These are phyloP conservation scores for Zoysia matrella DNA, from an alignment of 202 grass and related monocot species.

Conservation along the genomic window DNA sequence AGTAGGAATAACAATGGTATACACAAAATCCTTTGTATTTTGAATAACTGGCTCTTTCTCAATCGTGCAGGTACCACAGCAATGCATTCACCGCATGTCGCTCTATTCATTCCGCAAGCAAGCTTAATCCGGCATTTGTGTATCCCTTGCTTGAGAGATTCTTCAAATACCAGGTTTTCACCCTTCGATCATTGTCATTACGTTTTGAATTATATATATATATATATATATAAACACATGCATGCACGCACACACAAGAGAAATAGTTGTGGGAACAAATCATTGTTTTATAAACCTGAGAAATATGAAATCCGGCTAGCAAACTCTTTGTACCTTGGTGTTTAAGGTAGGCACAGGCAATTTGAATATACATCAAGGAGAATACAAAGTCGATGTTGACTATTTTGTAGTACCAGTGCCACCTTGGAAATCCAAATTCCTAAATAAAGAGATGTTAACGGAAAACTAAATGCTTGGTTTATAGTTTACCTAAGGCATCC, in stretches of 20 bases:
- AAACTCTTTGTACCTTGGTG: not conserved
- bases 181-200: not conserved
- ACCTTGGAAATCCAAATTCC: no score
- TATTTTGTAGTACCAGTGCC: not conserved
- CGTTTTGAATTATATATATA: not conserved
- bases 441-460: no score
- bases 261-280: no score
- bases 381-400: not conserved
- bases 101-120: slow-evolving; percentile 74
- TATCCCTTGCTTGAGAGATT: slow-evolving; percentile 86
- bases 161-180: slow-evolving; percentile 81
- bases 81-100: slow-evolving; percentile 60
- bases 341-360: no score
- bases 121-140: slow-evolving; percentile 60
- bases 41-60: not conserved
- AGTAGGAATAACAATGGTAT: not conserved
- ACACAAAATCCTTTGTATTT: not conserved
- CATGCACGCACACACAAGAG: no score
- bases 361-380: not conserved
- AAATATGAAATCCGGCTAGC: not conserved
- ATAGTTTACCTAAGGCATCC: no score
- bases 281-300: not conserved
- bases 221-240: no score
- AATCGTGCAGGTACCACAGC: slow-evolving; percentile 81
- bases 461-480: no score